phyloP scores from a whole-genome alignment of 148 eudicot species.

The Camellia lanceoleosa region DNA sequence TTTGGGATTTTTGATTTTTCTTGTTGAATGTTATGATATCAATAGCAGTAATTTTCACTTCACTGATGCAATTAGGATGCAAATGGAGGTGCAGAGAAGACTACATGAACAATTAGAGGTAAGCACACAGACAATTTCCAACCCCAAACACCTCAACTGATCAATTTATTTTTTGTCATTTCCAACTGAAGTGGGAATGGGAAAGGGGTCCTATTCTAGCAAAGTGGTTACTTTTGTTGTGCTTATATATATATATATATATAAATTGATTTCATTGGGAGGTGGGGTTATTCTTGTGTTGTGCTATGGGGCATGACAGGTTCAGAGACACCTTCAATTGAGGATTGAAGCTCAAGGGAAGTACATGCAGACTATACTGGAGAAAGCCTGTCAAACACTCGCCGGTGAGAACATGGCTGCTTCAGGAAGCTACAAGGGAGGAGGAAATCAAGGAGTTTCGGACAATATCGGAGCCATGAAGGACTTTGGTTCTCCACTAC shows the following conservation, averaged over 20 bases:
- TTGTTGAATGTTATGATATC: slow-evolving; percentile 2
- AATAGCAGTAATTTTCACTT: slow-evolving; percentile 39
- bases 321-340: slow-evolving; percentile 86
- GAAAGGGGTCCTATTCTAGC: too few species aligned
- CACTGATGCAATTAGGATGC: slow-evolving; percentile 74
- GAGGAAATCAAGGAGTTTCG: slow-evolving; percentile 2
- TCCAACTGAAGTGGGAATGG: not conserved
- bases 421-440: slow-evolving; percentile 10
- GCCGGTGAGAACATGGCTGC: slow-evolving; percentile 56
- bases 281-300: not conserved
- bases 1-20: slow-evolving; percentile 8
- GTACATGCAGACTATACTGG: slow-evolving; percentile 93
- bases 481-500: slow-evolving; percentile 43
- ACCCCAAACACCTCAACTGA: too few species aligned
- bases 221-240: too few species aligned
- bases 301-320: slow-evolving; percentile 30
- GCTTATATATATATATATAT: too few species aligned
- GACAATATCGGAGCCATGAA: slow-evolving; percentile 31
- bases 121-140: not conserved
- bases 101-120: slow-evolving; percentile 97
- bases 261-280: too few species aligned
- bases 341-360: slow-evolving; percentile 97
- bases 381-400: slow-evolving; percentile 91
- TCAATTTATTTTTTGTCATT: not conserved
- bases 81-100: slow-evolving; percentile 96